Percentiles rank a stretch among this genome's conserved stretches.
phyloP scores from a whole-genome alignment of 2,329 filamentous ascomycete genomes.

The Paradendryphiella salina region DNA sequence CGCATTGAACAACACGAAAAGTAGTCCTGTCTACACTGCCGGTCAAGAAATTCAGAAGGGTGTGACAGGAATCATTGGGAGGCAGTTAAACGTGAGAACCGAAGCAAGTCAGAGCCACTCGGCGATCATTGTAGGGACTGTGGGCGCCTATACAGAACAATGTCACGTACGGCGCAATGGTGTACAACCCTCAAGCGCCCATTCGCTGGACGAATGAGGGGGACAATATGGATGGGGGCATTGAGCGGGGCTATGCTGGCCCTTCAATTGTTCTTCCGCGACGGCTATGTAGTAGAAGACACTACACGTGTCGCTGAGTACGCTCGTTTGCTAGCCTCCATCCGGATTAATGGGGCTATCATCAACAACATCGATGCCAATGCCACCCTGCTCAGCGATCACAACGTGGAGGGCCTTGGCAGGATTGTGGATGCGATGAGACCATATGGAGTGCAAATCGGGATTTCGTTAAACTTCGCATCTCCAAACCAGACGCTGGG shows the following conservation, averaged over 20 bases:
- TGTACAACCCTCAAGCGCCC: slow-evolving; percentile 61
- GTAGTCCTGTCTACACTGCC: slow-evolving; percentile 63
- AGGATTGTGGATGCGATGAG: slow-evolving; percentile 67
- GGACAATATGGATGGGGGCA: slow-evolving; percentile 70
- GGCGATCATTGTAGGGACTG: slow-evolving; percentile 56
- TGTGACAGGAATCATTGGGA: slow-evolving; percentile 61
- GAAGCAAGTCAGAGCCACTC: slow-evolving; percentile 25
- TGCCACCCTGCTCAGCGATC: slow-evolving; percentile 56
- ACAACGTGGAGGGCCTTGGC: slow-evolving; percentile 64
- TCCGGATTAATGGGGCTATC: slow-evolving; percentile 67
- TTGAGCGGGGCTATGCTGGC: slow-evolving; percentile 70
- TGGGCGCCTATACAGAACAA: slow-evolving; percentile 55
- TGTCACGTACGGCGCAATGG: slow-evolving; percentile 53
- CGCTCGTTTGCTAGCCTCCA: slow-evolving; percentile 67
- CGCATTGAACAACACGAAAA: slow-evolving; percentile 57
- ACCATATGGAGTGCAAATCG: slow-evolving; percentile 68
- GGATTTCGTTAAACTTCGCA: slow-evolving; percentile 69
- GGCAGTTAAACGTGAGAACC: slow-evolving; percentile 47
- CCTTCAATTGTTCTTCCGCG: slow-evolving; percentile 70
- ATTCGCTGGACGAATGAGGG: slow-evolving; percentile 74
- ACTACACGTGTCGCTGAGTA: slow-evolving; percentile 64
- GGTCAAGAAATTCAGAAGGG: slow-evolving; percentile 62
- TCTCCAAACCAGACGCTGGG: slow-evolving; percentile 59
- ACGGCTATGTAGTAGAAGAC: slow-evolving; percentile 61
- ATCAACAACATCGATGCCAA: slow-evolving; percentile 76